phyloP scores from a whole-genome alignment of 345 rosid genomes.

The Tarenaya hassleriana region DNA sequence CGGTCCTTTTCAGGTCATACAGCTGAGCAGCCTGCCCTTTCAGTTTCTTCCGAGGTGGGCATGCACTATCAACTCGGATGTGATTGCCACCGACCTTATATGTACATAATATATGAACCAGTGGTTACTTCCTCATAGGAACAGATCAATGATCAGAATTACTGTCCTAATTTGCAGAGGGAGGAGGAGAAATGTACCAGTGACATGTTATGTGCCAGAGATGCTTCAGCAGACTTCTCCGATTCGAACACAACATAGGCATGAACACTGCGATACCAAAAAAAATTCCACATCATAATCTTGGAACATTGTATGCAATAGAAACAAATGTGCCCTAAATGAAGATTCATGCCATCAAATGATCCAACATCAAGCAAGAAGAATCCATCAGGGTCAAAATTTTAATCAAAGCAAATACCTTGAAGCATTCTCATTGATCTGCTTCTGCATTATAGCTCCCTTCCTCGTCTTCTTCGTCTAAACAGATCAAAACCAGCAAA shows the following conservation, averaged over 20 bases:
- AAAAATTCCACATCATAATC: conserved; percentile 10
- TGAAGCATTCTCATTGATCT: conserved; percentile 71
- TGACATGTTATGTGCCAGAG: conserved; percentile 82
- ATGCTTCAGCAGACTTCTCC: conserved; percentile 74
- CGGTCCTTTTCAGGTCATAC: conserved; percentile 79
- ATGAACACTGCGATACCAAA: conserved; percentile 58
- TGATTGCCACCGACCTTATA: conserved; percentile 80
- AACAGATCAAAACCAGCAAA: conserved; percentile 17
- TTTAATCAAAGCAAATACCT: conserved; percentile 36
- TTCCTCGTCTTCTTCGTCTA: conserved; percentile 85
- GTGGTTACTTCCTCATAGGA: conserved; percentile 1
- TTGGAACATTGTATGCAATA: too few relatives aligned
- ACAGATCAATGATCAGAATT: too few relatives aligned
- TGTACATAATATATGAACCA: conserved; percentile 7
- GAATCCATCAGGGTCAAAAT: background rate
- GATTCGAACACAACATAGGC: conserved; percentile 84
- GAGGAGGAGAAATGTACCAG: conserved; percentile 42
- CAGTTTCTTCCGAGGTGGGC: conserved; percentile 91
- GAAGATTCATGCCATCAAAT: too few relatives aligned
- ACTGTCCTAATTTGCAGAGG: too few relatives aligned
- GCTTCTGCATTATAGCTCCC: conserved; percentile 67
- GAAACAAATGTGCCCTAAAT: background rate
- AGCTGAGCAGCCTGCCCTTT: conserved; percentile 50
- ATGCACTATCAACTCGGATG: conserved; percentile 90
- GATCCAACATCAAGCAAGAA: too few relatives aligned